phyloP scores from a whole-genome alignment of 257 asterid genomes.

The Parsonsia alboflavescens region DNA sequence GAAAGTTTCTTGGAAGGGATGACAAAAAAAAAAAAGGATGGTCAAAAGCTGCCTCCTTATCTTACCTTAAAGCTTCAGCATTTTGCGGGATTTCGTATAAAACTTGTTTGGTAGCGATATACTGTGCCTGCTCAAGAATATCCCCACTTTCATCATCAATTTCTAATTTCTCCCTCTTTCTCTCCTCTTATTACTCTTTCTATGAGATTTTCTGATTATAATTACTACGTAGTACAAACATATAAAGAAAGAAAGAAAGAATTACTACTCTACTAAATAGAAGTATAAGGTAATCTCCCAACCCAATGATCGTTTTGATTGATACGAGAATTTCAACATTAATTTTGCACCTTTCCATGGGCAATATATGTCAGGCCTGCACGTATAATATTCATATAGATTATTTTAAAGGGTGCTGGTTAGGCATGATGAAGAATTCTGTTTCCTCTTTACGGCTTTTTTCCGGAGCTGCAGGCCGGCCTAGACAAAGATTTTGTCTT shows the following conservation, averaged over 20 bases:
- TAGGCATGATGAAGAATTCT: constrained; percentile 26
- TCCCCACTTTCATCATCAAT: constrained; percentile 10
- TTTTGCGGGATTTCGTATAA: constrained; percentile 40
- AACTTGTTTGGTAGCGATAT: constrained; percentile 36
- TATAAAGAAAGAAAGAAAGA: not conserved
- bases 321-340: constrained; percentile 11
- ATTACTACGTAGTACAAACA: not conserved
- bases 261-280: not conserved
- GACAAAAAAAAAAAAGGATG: constrained; percentile 22
- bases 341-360: not conserved
- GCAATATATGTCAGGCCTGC: constrained; percentile 43
- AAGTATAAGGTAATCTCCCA: constrained; percentile 25
- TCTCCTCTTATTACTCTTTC: not conserved
- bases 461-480: constrained; percentile 53
- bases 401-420: constrained; percentile 21
- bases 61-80: constrained; percentile 26
- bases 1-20: constrained; percentile 28
- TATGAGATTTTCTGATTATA: not conserved
- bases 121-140: constrained; percentile 12
- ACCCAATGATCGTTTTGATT: constrained; percentile 42
- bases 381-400: constrained; percentile 19
- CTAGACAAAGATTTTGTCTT: constrained; percentile 35
- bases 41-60: constrained; percentile 58
- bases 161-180: constrained; percentile 15
- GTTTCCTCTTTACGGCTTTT: constrained; percentile 15